Base-by-base conservation (phyloP, 2,329 filamentous ascomycete genomes). In the Penicillium sp. region DNA sequence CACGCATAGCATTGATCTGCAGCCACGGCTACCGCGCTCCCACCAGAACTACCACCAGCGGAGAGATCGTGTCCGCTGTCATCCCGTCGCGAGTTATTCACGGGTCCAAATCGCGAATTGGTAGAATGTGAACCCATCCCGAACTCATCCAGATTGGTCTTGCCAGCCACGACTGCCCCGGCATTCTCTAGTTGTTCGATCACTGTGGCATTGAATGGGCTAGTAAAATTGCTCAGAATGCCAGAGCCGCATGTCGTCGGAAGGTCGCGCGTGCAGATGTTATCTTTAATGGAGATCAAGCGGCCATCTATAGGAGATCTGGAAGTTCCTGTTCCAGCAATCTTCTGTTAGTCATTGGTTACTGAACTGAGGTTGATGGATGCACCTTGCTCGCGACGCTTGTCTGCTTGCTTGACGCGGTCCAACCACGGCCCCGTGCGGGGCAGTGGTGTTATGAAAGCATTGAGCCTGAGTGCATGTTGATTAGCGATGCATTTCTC, bases 71-170 rank as follows among this genome's bases (percentile, higher is more conserved):
- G 70, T 23, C 52, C 74, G 42, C 67, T 68, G 41, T 63, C 53
- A 49, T 65, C 57, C 24, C 66, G 74, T 47, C 76, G 70, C 7
- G 74, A 76, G 56, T 81, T 85, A 47, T 70, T 76, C 4, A 93
- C 88, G 1, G 83, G 69, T 1, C 88, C 89, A 62, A 86, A 84
- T 49, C 79, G 74, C 0, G 90, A 91, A 64, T 86, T 76, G 18
- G 79, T 81, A 1, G 86, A 88, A 67, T 96, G 87, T 8, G 90
- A 95, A 2, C 91, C 91, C 92, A 96, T 96, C 26, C 92, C 91
- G 69, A 96, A 96, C 69, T 95, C 94, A 73, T 97, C 94, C 79
- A 97, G 85, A 69, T 95, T 96, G 2, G 90, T 92, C 72, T 96
- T 96, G 6, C 87, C 88, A 1, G 85, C 79, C 2, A 93, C 70